A percentile compares a stretch with the other conserved stretches of the same genome.
phyloP scores from a whole-genome alignment of 345 rosid genomes.

The Populus pruinosa region DNA sequence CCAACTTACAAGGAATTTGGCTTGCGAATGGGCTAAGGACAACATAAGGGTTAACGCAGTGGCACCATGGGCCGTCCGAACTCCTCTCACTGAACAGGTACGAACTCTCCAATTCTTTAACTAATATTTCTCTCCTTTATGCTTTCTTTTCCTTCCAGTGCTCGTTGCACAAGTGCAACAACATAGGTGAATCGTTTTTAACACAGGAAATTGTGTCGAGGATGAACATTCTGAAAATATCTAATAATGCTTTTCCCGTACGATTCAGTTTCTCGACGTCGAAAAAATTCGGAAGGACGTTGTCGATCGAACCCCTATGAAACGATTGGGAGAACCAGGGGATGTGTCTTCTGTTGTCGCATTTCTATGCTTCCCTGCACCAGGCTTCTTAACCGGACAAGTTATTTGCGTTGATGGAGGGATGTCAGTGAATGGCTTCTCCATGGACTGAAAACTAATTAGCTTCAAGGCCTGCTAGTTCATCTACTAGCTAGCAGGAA shows the following conservation, averaged over 20 bases:
- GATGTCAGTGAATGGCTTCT: neutral
- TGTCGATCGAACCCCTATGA: neutral
- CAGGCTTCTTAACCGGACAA: neutral
- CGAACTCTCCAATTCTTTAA: neutral
- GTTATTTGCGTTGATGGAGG: neutral
- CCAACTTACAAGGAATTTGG: slow-evolving; percentile 4
- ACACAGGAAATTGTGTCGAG: no score
- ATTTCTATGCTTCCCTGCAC: neutral
- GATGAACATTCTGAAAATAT: neutral
- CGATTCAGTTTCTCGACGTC: neutral
- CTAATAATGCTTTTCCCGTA: neutral
- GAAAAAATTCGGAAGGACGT: neutral
- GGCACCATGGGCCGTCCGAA: neutral
- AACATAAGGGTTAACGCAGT: slow-evolving; percentile 2
- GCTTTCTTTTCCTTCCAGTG: neutral
- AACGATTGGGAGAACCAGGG: neutral
- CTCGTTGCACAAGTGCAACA: no score
- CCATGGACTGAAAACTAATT: neutral
- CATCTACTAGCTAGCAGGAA: neutral
- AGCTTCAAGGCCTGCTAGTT: neutral
- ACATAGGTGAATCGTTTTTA: no score
- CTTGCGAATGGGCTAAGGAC: neutral
- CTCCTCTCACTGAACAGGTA: neutral
- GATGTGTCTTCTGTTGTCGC: neutral
- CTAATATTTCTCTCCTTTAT: neutral